Base-by-base conservation (phyloP, 768 basidiomycete genomes). In the Russula sp. region DNA sequence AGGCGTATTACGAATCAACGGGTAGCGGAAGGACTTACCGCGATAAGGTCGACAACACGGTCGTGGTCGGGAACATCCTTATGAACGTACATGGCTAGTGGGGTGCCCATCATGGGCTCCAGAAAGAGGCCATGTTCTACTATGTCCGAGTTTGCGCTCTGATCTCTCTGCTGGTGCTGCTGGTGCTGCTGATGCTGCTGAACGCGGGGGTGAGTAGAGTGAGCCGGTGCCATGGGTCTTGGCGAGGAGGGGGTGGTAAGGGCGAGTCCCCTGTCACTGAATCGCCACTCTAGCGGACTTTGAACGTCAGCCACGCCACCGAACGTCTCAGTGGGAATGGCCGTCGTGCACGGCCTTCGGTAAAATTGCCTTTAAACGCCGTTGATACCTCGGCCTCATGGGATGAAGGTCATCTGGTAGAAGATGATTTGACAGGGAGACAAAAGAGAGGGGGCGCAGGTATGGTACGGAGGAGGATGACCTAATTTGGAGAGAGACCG, bases 181-280 rank as follows among this genome's bases (percentile, higher is more conserved):
- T 73, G 75, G 57, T 73, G 75, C 63, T 74, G 58, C 38, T 73
- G 75, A 57, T 73, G 75, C 63, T 74, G 77, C 69, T 81, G 80
- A 73, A 75, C 73, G 75, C 81, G 84, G 73, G 82, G 79, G 72
- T 75, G 77, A 67, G 80, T 78, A 74, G 83, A 77, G 76, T 85
- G 86, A 73, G 82, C 83, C 78, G 87, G 87, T 89, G 87, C 87
- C 87, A 89, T 89, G 87, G 87, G 88, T 88, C 87, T 79, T 70
- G 62, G 69, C 61, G 62, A 67, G 67, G 65, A 63, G 69, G 61
- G 59, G 40, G 66, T 63, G 40, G 71, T 64, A 53, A 64, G 61
- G 63, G 70, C 63, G 69, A 70, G 71, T 72, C 71, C 67, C 67
- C 54, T 59, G 61, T 62, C 65, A 64, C 66, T 66, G 63, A 60